Percentiles rank a stretch among this genome's conserved stretches.
These are phyloP conservation scores for Dendrobium chrysotoxum DNA, from an alignment of 106 monocot species.

Conservation along the genomic window DNA sequence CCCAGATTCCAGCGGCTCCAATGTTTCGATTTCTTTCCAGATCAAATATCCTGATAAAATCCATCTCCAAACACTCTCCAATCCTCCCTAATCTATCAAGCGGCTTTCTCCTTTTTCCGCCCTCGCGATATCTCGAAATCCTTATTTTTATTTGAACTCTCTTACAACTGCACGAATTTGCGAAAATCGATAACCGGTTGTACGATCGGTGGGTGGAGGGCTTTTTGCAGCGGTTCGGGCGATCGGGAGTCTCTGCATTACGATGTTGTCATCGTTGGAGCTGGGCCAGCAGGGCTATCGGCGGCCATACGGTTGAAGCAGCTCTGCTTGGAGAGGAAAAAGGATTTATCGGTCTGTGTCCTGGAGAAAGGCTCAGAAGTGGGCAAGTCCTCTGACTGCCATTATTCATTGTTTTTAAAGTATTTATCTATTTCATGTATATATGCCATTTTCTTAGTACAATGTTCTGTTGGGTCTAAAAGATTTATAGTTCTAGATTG, in stretches of 20 bases:
- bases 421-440: background rate
- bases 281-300: constrained; percentile 72
- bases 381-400: constrained; percentile 25
- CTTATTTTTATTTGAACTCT: background rate
- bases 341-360: constrained; percentile 77
- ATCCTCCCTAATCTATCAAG: background rate
- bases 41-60: background rate
- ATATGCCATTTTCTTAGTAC: background rate
- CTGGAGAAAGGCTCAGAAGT: constrained; percentile 93
- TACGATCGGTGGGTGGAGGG: constrained; percentile 17
- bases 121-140: background rate
- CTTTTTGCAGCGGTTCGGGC: constrained; percentile 23
- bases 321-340: constrained; percentile 54
- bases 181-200: background rate
- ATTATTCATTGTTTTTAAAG: background rate
- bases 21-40: constrained; percentile 4
- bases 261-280: constrained; percentile 89
- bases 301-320: constrained; percentile 89
- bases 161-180: background rate
- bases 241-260: constrained; percentile 56
- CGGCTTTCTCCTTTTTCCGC: background rate
- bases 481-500: background rate
- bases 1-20: background rate
- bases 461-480: background rate
- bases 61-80: background rate